These are phyloP conservation scores for Cutaneotrichosporon sp. DNA, from an alignment of 1,284 basidiomycete species.

Conservation along the genomic window DNA sequence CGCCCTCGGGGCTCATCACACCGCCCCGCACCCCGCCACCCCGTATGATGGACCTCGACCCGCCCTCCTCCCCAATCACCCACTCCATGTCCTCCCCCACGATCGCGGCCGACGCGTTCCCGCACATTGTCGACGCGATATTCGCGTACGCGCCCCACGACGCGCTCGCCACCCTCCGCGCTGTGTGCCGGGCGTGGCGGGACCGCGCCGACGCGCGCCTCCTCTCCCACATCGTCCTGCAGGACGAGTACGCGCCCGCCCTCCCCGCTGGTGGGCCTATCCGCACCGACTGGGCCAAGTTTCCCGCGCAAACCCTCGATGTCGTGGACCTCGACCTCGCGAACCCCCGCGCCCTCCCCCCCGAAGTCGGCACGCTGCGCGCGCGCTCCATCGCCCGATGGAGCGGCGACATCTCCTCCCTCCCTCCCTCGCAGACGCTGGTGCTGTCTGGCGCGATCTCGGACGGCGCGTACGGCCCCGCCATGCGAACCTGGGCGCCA, in stretches of 20 bases:
- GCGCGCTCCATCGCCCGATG: not conserved
- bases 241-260: not conserved
- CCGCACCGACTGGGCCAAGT: not conserved
- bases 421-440: not conserved
- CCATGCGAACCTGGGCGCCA: not conserved
- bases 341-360: not conserved
- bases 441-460: not conserved
- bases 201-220: conserved; percentile 5
- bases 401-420: not conserved
- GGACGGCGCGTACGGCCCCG: not conserved
- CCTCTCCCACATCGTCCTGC: not conserved
- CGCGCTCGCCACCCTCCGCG: not conserved
- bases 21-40: not conserved
- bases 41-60: not conserved
- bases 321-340: not conserved
- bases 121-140: conserved; percentile 6
- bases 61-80: not conserved
- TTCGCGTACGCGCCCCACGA: not conserved
- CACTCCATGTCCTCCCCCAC: not conserved
- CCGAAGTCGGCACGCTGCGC: not conserved
- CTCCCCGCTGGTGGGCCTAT: not conserved
- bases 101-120: conserved; percentile 4
- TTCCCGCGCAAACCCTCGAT: not conserved
- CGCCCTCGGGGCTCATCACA: not conserved
- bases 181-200: not conserved